Evolutionary conservation across 2,329 filamentous ascomycete species (phyloP).

Genomic region (Fusarium buharicum): DNA sequence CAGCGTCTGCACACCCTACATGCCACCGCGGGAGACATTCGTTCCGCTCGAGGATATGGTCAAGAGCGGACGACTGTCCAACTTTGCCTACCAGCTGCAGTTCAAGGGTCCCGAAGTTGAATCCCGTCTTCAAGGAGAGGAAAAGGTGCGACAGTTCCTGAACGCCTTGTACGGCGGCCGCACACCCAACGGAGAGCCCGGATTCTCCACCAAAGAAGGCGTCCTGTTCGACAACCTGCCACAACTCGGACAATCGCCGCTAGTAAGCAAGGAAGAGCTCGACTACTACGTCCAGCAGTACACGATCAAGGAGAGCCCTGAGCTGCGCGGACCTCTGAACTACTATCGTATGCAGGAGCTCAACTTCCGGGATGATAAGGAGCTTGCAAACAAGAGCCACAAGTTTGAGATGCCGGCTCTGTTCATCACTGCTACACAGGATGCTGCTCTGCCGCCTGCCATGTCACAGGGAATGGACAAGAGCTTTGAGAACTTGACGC

Average conservation of each 20-base stretch:
- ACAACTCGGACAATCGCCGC: conserved; percentile 63
- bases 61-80: conserved; percentile 64
- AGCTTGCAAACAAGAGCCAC: conserved; percentile 65
- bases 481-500: conserved; percentile 71
- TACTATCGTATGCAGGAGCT: conserved; percentile 83
- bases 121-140: conserved; percentile 63
- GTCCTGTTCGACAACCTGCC: conserved; percentile 71
- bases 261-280: conserved; percentile 75
- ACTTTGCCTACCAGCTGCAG: conserved; percentile 87
- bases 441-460: conserved; percentile 76
- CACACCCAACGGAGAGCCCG: conserved; percentile 63
- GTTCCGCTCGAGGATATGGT: conserved; percentile 70
- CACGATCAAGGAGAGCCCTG: conserved; percentile 62
- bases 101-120: conserved; percentile 76
- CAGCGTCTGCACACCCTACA: conserved; percentile 82
- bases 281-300: conserved; percentile 82
- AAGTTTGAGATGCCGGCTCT: conserved; percentile 72
- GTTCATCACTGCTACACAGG: conserved; percentile 77
- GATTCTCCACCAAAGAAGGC: conserved; percentile 70
- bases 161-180: conserved; percentile 75
- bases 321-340: conserved; percentile 82
- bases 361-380: conserved; percentile 80
- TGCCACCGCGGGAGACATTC: conserved; percentile 62
- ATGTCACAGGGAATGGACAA: conserved; percentile 79
- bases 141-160: conserved; percentile 76